Evolutionary conservation across 1,284 basidiomycete species (phyloP).

Genomic region (Flammula alnicola): DNA sequence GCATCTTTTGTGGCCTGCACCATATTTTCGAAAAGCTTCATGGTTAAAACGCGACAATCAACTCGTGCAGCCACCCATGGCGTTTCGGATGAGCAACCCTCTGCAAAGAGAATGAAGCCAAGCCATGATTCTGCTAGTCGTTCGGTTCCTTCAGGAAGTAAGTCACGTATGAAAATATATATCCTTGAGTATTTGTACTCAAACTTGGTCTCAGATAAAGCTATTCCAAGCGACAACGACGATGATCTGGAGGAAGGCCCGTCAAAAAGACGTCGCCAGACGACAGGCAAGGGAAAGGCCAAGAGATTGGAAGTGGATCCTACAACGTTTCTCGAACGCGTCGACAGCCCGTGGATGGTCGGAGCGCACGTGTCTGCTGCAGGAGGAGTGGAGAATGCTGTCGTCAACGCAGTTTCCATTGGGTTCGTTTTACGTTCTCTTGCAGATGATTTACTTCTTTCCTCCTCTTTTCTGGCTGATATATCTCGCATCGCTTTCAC

Average conservation of each 20-base stretch:
- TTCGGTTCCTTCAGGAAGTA: not conserved
- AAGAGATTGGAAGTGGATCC: slow-evolving; percentile 17
- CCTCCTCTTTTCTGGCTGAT: not conserved
- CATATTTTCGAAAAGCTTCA: no score
- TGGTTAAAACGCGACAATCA: no score
- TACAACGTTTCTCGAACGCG: slow-evolving; percentile 33
- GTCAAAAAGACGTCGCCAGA: not conserved
- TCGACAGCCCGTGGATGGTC: slow-evolving; percentile 60
- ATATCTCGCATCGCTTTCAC: not conserved
- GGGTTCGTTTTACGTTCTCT: no score
- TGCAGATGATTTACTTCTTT: no score
- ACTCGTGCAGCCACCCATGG: no score
- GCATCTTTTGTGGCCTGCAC: no score
- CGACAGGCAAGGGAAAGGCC: slow-evolving; percentile 14
- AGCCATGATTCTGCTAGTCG: not conserved
- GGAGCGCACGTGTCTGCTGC: slow-evolving; percentile 86
- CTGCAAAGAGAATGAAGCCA: slow-evolving; percentile 2
- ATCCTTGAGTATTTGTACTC: not conserved
- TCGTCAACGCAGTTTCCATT: slow-evolving; percentile 74
- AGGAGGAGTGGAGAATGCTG: slow-evolving; percentile 78
- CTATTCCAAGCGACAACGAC: not conserved
- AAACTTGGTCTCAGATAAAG: not conserved
- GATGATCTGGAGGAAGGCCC: not conserved
- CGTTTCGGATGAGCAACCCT: not conserved
- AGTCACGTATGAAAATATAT: not conserved